A percentile compares a stretch with the other conserved stretches of the same genome.
These are phyloP conservation scores for Skeletonema marinoi DNA, from an alignment of 108 stramenopile species.

Conservation along the genomic window DNA sequence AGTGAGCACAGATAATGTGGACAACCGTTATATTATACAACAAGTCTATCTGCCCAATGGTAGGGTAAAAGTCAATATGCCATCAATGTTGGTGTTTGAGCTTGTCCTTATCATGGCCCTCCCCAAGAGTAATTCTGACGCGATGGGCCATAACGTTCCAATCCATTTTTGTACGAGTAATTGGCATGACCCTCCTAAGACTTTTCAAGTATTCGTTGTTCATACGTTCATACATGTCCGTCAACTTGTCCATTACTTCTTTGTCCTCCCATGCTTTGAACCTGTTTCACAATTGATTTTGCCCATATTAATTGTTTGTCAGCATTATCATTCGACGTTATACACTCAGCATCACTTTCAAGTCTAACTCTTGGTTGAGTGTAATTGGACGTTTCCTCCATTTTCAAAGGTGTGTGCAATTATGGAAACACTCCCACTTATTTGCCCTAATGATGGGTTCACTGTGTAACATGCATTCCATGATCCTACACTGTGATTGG, in stretches of 20 bases:
- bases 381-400: slow-evolving; percentile 63
- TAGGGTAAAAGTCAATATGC: neutral
- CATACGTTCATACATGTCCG: slow-evolving; percentile 56
- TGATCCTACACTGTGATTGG: slow-evolving; percentile 53
- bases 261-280: slow-evolving; percentile 50
- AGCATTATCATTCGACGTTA: slow-evolving; percentile 39
- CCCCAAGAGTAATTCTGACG: slow-evolving; percentile 48
- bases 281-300: slow-evolving; percentile 47
- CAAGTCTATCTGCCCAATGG: neutral
- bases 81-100: neutral
- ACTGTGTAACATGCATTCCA: slow-evolving; percentile 58
- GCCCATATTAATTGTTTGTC: slow-evolving; percentile 43
- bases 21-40: no score
- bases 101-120: slow-evolving; percentile 9
- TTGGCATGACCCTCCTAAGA: slow-evolving; percentile 80
- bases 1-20: no score
- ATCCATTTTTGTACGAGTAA: slow-evolving; percentile 86
- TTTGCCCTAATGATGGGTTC: neutral
- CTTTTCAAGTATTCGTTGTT: slow-evolving; percentile 48
- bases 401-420: slow-evolving; percentile 59
- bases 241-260: slow-evolving; percentile 46
- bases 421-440: slow-evolving; percentile 44
- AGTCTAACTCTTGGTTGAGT: slow-evolving; percentile 33
- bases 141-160: slow-evolving; percentile 81
- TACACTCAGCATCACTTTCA: slow-evolving; percentile 29